Percentiles rank a stretch among this genome's conserved stretches.
Evolutionary conservation across 2,329 filamentous ascomycete genomes (phyloP).

Genomic region (Volutella citrinella): DNA sequence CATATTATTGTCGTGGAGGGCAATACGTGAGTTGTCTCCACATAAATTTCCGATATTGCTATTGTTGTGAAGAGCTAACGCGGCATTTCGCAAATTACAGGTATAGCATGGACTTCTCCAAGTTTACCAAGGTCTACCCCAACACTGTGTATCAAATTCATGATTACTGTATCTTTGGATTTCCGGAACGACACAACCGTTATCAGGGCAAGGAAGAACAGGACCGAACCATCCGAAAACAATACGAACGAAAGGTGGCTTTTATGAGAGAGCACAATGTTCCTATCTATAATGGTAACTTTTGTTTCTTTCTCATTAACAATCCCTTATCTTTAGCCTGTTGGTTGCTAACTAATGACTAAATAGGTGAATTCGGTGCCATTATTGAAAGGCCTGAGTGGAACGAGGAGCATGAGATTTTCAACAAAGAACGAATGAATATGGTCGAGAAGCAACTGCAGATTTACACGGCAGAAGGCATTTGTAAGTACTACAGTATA

Average conservation of each 20-base stretch:
- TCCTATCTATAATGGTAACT: constrained; percentile 41
- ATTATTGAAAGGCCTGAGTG: constrained; percentile 41
- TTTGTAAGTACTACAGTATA: constrained; percentile 12
- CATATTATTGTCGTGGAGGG: constrained; percentile 49
- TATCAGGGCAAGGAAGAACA: constrained; percentile 37
- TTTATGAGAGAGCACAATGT: constrained; percentile 40
- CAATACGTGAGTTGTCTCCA: constrained; percentile 52
- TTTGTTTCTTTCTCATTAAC: no score
- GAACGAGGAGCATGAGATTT: constrained; percentile 19
- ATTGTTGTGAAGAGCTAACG: no score
- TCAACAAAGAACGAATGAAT: constrained; percentile 36
- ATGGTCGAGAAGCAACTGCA: constrained; percentile 38
- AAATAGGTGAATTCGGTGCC: constrained; percentile 48
- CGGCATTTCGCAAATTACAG: constrained; percentile 31
- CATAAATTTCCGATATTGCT: no score
- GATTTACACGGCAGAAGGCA: constrained; percentile 29
- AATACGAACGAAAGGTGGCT: constrained; percentile 39
- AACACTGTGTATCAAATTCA: constrained; percentile 51
- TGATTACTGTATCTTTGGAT: constrained; percentile 52
- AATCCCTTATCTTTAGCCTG: no score
- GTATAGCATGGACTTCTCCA: constrained; percentile 31
- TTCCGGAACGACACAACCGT: constrained; percentile 38
- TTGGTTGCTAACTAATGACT: no score
- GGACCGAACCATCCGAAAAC: constrained; percentile 23
- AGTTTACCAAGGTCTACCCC: constrained; percentile 35